These are phyloP conservation scores for Acephala macrosclerotiorum DNA, from an alignment of 2,329 filamentous ascomycete species.

Conservation along the genomic window DNA sequence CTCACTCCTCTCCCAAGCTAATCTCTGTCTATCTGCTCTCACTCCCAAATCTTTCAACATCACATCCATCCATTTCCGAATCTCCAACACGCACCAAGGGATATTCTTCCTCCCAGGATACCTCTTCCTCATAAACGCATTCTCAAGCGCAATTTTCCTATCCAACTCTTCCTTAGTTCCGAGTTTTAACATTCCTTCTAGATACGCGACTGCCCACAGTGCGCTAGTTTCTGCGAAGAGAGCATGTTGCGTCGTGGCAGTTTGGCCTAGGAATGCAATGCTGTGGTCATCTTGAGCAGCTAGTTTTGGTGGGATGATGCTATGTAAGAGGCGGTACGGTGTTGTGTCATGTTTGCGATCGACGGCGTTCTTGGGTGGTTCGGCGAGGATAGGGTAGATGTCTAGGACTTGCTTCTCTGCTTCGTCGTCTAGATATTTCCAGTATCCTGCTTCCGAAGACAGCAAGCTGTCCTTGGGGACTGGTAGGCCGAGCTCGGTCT, in stretches of 20 bases:
- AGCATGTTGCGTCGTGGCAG: constrained; percentile 42
- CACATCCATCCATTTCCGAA: constrained; percentile 73
- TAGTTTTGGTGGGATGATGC: constrained; percentile 37
- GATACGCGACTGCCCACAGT: constrained; percentile 14
- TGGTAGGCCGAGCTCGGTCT: not conserved
- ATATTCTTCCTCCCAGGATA: constrained; percentile 34
- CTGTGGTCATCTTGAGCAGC: constrained; percentile 44
- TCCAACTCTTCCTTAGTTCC: not conserved
- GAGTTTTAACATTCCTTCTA: constrained; percentile 30
- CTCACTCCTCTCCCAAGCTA: constrained; percentile 38
- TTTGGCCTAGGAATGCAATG: constrained; percentile 44
- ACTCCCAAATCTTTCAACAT: constrained; percentile 68
- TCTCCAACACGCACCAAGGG: constrained; percentile 52
- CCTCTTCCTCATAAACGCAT: constrained; percentile 32
- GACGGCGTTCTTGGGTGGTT: not conserved
- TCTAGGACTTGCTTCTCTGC: not conserved
- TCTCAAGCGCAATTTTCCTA: constrained; percentile 4
- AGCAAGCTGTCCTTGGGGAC: not conserved
- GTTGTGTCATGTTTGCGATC: not conserved
- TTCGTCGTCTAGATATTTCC: constrained; percentile 15
- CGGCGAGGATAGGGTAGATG: constrained; percentile 16
- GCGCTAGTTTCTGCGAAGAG: constrained; percentile 26
- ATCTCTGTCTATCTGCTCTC: constrained; percentile 51
- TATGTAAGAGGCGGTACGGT: constrained; percentile 51
- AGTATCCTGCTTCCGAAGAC: constrained; percentile 13